Base-by-base conservation (phyloP, 176 grass and related monocot species). In the Oropetium thomaeum region DNA sequence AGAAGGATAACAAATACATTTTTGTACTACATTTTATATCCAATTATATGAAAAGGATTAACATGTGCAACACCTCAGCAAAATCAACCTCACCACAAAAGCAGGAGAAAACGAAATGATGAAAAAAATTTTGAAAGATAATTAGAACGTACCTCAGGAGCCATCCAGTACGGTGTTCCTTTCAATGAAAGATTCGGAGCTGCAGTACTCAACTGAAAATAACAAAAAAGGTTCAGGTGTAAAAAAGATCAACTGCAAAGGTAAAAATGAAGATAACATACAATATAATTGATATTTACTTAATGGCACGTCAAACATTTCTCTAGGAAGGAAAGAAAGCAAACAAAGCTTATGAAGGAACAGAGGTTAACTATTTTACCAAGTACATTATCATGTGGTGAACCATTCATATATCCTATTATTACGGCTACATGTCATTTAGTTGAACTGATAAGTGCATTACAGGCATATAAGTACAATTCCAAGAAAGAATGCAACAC, bases 91-190 rank as follows among this genome's bases (percentile, higher is more conserved):
- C 49, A 23, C 26, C 37, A 15, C 22, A 55, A 57, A 28, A 2
- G 57, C 32, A 4, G 49, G 8, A 38, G 52, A 60, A 61, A 41
- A 49, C 10, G 13, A 52, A 71, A 71, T 52, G 5, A 2, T 49
- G 35, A 22, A 60, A 65, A 62, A 59, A 71, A 62, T 26, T 69
- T 69, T 27, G 14, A 80, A 28, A 67, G 77, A 70, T 37, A 79
- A 51, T 4, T 26, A 84, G 69, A 4, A 72, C 22, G 12, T 65
- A 98, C 95, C 91, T 99, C 96, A 63, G 96, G 96, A 69, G 96
- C 96, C 96, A 99, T 99, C 96, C 96, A 99, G 69, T 95, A 92
- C 62, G 96, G 92, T 39, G 96, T 95, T 76, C 96, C 96, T 69
- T 92, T 99, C 65, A 99, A 67, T 44, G 96, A 99, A 81, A 90